Percentiles rank a stretch among this genome's conserved stretches.
phyloP scores from a whole-genome alignment of 1,139 yeast species.

The Candida tunisiensis region DNA sequence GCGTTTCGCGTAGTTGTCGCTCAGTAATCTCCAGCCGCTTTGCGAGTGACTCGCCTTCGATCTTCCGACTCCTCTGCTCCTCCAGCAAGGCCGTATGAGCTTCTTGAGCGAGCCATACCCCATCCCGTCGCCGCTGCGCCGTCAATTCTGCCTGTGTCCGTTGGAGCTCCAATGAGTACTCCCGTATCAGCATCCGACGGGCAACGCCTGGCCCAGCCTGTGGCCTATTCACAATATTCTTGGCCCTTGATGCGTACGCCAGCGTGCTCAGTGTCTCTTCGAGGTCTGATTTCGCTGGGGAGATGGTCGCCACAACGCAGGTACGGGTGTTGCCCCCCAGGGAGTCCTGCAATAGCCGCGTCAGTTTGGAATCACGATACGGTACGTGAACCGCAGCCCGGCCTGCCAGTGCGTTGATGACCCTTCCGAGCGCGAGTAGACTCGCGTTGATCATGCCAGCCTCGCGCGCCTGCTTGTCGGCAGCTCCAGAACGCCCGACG shows the following conservation, averaged over 20 bases:
- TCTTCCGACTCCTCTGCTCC: too few species aligned
- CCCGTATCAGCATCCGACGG: conserved; percentile 2
- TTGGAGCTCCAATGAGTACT: conserved; percentile 2
- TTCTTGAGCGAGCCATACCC: too few species aligned
- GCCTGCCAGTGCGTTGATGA: conserved; percentile 56
- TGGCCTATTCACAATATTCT: conserved; percentile 59
- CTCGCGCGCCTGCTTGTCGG: conserved; percentile 64
- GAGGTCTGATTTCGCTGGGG: conserved; percentile 56
- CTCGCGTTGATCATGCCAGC: conserved; percentile 70
- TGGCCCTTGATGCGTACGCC: conserved; percentile 70
- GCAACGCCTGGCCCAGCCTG: conserved; percentile 21
- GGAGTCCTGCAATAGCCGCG: conserved; percentile 65
- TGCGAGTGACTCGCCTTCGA: too few species aligned
- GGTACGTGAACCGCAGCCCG: conserved; percentile 48
- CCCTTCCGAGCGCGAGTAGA: conserved; percentile 66
- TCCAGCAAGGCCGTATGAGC: too few species aligned
- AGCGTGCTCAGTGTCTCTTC: conserved; percentile 75
- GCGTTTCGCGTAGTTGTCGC: too few species aligned
- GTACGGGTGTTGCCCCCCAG: conserved; percentile 75
- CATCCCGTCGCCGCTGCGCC: conserved; percentile 4
- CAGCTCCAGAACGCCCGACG: conserved; percentile 65
- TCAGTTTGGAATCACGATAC: conserved; percentile 70
- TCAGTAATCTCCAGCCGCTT: too few species aligned
- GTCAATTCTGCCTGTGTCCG: conserved; percentile 4
- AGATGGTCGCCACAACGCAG: conserved; percentile 62